Base-by-base conservation (phyloP, 2,329 filamentous ascomycete species). In the Furcasterigmium sp. region DNA sequence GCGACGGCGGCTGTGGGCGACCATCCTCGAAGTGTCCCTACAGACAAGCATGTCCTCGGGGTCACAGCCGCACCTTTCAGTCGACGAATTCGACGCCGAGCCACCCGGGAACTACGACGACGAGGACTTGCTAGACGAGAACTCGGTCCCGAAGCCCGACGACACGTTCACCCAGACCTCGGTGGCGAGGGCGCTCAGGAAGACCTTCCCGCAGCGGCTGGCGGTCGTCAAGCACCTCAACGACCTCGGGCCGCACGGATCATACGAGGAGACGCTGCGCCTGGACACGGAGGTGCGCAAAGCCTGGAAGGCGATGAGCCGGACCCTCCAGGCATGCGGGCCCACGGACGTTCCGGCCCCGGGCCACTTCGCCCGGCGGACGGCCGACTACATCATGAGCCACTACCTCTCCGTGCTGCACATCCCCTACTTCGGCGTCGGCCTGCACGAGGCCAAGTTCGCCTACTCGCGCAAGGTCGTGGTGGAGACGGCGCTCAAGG, bases 401-500 rank as follows among this genome's bases (percentile, higher is more conserved):
- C 36, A 38, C 19, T 71, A 65, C 48, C 70, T 74, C 51, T 62
- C 81, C 10, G 66, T 70, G 0, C 67, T 84, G 0, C 78, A 84
- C 48, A 70, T 75, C 32, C 69, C 70, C 0, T 69, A 70, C 57
- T 62, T 75, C 23, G 55, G 58, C 8, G 59, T 63, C 11, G 68
- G 73, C 0, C 61, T 67, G 13, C 57, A 64, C 2, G 64, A 76
- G 29, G 69, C 72, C 1, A 62, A 63, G 2, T 76, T 69, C 48
- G 75, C 74, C 54, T 78, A 73, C 55, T 77, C 73, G 0, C 67
- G 72, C 17, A 75, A 76, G 45, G 67, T 75, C 40, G 65, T 63
- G 28, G 60, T 73, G 8, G 71, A 75, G 50, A 60, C 57, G 3
- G 62, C 70, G 0, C 58, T 53, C 61, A 1, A 46, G 63, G 18